Evolutionary conservation across 306 rosid species (phyloP), one percentile per base, ranked within the genome.

Genomic region (Quercus aquifolioides): DNA sequence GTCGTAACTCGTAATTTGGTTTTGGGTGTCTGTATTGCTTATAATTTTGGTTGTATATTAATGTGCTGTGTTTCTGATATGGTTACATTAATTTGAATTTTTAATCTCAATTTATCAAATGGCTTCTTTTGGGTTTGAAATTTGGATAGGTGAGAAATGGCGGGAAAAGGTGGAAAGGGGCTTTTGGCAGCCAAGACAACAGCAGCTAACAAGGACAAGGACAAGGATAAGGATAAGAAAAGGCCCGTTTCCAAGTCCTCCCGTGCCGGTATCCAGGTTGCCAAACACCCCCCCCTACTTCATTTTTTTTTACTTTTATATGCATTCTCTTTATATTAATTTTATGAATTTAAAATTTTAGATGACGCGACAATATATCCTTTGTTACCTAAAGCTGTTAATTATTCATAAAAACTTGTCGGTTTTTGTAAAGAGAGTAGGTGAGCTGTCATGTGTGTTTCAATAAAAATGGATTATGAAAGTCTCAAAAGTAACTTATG

Each of bases 111-210:
- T 38, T 38, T 38, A 38, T 38, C 46, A 38, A 8, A 38, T 38
- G 11, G 46, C 11, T 38, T 52, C 35, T 51, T 2, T 6, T 18
- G 43, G 31, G 4, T 38, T n/a, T 2, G 3, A 12, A 38, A 21
- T 75, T 62, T 43, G 5, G 57, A 25, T 28, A 86, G 90, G 89
- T 38, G 75, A 68, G 38, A 72, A 49, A 94, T 94, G 98, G 98
- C 98, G 54, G 98, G 98, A 35, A 94, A 94, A 86, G 98, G 98
- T 38, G 98, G 97, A 30, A 94, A 94, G 78, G 98, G 98, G 55
- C 98, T 94, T 65, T 67, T 94, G 78, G 98, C 98, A 6, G 91
- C 91, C 17, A 94, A 94, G 74, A 94, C 98, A 57, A 90, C 98
- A 0, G 88, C 97, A 0, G 98, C 97, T 12, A 94, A 85, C 97